Evolutionary conservation across 371 early-diverging fungal species (phyloP).

Genomic region (Paramicrosporidium saccamoebae): DNA sequence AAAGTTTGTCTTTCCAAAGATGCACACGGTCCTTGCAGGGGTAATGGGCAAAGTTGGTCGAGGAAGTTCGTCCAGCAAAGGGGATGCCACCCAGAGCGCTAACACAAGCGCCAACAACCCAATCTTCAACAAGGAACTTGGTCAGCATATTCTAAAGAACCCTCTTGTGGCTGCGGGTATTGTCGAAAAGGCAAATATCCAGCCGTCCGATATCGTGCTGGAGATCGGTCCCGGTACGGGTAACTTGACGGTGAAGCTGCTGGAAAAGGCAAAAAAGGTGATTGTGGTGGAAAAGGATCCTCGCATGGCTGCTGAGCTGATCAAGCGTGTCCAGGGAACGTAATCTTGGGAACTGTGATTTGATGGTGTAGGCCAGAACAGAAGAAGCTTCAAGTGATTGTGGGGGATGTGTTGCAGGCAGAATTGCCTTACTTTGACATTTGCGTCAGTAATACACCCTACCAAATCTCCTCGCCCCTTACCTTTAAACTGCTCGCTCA

Average conservation of each 20-base stretch:
- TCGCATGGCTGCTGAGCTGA: slow-evolving; percentile 83
- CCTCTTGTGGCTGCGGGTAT: slow-evolving; percentile 88
- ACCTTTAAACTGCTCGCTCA: slow-evolving; percentile 86
- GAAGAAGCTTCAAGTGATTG: slow-evolving; percentile 66
- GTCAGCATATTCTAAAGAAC: slow-evolving; percentile 98
- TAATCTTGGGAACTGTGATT: slow-evolving; percentile 4
- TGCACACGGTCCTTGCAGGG: too few species aligned
- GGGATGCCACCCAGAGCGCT: too few species aligned
- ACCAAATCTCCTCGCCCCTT: slow-evolving; percentile 90
- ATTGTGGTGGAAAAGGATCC: slow-evolving; percentile 91
- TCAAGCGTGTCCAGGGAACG: slow-evolving; percentile 86
- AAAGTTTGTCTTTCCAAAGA: too few species aligned
- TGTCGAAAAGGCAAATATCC: slow-evolving; percentile 79
- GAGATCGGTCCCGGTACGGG: slow-evolving; percentile 99
- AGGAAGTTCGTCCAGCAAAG: too few species aligned
- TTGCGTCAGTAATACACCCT: slow-evolving; percentile 97
- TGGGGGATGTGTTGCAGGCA: slow-evolving; percentile 90
- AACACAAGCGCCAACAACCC: slow-evolving; percentile 28
- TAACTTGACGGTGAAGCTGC: slow-evolving; percentile 85
- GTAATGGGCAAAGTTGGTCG: too few species aligned
- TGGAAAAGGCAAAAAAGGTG: slow-evolving; percentile 73
- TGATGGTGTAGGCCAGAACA: slow-evolving; percentile 21
- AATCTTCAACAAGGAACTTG: slow-evolving; percentile 87
- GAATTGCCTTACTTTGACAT: slow-evolving; percentile 95
- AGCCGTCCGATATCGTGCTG: slow-evolving; percentile 76